These are phyloP conservation scores for Pseudogymnoascus sp. DNA, from an alignment of 2,329 filamentous ascomycete species.

Conservation along the genomic window DNA sequence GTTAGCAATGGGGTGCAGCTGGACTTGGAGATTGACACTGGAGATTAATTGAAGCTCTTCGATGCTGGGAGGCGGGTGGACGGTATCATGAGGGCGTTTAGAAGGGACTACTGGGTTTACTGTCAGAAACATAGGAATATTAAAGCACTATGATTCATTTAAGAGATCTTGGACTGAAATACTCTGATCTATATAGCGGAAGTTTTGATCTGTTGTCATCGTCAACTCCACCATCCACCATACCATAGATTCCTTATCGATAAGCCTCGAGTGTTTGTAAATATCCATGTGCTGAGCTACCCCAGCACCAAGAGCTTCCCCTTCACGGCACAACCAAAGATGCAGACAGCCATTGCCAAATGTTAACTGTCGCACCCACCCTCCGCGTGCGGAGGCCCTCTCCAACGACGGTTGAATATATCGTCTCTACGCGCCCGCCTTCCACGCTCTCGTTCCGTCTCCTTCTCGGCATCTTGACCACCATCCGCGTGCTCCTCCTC, in stretches of 20 bases:
- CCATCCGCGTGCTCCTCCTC: conserved; percentile 35
- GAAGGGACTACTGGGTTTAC: not conserved
- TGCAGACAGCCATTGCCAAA: conserved; percentile 28
- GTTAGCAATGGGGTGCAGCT: conserved; percentile 73
- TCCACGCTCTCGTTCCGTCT: conserved; percentile 42
- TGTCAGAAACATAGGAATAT: not conserved
- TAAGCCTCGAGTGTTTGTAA: conserved; percentile 6
- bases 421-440: conserved; percentile 70
- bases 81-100: conserved; percentile 4
- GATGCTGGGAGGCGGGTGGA: not conserved
- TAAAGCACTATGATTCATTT: not conserved
- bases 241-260: conserved; percentile 11
- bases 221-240: not conserved
- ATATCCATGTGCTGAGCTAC: not conserved
- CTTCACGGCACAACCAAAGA: conserved; percentile 7
- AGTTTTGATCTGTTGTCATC: not conserved
- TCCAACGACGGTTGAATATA: conserved; percentile 86
- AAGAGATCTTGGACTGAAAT: not conserved
- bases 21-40: conserved; percentile 31
- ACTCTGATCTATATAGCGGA: not conserved
- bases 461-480: conserved; percentile 37
- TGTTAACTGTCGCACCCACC: conserved; percentile 55
- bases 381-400: conserved; percentile 64
- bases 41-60: conserved; percentile 21
- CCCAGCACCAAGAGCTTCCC: conserved; percentile 5